Conservation (phyloP, 139 green algal genomes). For the Auxenochlorella pyrenoidosa region DNA sequence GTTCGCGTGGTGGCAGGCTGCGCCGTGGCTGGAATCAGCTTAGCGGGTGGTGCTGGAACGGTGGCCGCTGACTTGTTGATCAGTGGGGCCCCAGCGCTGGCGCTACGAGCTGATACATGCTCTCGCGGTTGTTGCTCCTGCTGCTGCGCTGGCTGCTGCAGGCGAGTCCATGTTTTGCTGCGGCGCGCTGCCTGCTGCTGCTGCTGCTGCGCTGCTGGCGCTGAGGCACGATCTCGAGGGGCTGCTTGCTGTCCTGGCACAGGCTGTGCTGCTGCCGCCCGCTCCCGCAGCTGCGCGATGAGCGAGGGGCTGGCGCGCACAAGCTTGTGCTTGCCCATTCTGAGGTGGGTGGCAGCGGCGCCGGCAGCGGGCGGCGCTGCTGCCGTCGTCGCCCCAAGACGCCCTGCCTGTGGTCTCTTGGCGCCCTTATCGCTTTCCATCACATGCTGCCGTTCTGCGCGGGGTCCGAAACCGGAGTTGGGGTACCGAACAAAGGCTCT, state of each 20-base stretch:
- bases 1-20: too few species aligned
- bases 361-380: too few species aligned
- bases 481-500: too few species aligned
- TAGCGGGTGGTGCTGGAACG: background rate
- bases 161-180: background rate
- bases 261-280: background rate
- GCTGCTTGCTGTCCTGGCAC: background rate
- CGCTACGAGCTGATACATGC: background rate
- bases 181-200: background rate
- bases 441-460: too few species aligned
- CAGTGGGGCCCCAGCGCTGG: background rate
- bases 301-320: conserved; percentile 7
- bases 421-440: too few species aligned
- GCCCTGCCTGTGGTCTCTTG: too few species aligned
- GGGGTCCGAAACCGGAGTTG: too few species aligned
- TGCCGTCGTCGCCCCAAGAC: too few species aligned
- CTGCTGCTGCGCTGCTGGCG: background rate
- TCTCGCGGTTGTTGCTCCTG: background rate
- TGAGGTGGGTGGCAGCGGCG: background rate
- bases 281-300: conserved; percentile 2
- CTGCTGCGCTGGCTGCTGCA: background rate
- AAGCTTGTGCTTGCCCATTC: background rate
- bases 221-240: background rate
- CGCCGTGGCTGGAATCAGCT: background rate
- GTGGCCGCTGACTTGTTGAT: background rate